Conservation (phyloP, 2,329 filamentous ascomycete species). For the Periglandula ipomoeae region DNA sequence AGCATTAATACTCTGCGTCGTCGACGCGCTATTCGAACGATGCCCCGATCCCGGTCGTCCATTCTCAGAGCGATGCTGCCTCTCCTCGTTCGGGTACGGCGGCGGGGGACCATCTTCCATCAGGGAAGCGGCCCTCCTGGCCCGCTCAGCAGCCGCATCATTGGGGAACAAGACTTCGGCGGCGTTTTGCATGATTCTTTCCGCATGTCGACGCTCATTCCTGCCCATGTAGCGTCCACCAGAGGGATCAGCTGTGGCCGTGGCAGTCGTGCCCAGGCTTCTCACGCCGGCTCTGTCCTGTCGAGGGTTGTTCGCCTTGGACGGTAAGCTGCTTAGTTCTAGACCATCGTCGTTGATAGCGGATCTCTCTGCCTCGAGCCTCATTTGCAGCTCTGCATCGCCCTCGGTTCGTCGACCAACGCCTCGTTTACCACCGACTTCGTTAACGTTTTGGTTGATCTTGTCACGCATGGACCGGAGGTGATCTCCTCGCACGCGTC, state of each 20-base stretch:
- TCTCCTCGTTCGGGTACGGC: conserved; percentile 24
- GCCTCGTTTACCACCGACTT: conserved; percentile 41
- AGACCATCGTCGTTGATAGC: conserved; percentile 23
- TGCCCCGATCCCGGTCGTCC: conserved; percentile 21
- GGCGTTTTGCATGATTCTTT: conserved; percentile 33
- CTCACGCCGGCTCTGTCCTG: conserved; percentile 20
- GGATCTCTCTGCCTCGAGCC: conserved; percentile 22
- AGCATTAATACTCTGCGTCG: conserved; percentile 35
- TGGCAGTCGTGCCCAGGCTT: neutral
- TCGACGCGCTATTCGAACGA: conserved; percentile 36
- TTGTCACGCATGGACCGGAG: conserved; percentile 39
- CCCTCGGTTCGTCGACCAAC: conserved; percentile 31
- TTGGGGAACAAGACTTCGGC: conserved; percentile 42
- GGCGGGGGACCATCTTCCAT: conserved; percentile 36
- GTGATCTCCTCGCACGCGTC: conserved; percentile 37
- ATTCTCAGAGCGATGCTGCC: conserved; percentile 16
- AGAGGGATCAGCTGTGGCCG: neutral
- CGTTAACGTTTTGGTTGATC: conserved; percentile 44
- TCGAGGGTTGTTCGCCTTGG: conserved; percentile 19
- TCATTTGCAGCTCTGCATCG: conserved; percentile 27
- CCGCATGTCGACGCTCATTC: conserved; percentile 34
- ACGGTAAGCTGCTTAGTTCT: conserved; percentile 27
- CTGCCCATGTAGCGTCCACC: conserved; percentile 29
- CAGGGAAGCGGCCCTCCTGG: conserved; percentile 28
- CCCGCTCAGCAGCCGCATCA: conserved; percentile 18